Percentiles rank a stretch among this genome's conserved stretches.
Evolutionary conservation across 352 stramenopile genomes (phyloP).

Genomic region (Phytophthora multivora): DNA sequence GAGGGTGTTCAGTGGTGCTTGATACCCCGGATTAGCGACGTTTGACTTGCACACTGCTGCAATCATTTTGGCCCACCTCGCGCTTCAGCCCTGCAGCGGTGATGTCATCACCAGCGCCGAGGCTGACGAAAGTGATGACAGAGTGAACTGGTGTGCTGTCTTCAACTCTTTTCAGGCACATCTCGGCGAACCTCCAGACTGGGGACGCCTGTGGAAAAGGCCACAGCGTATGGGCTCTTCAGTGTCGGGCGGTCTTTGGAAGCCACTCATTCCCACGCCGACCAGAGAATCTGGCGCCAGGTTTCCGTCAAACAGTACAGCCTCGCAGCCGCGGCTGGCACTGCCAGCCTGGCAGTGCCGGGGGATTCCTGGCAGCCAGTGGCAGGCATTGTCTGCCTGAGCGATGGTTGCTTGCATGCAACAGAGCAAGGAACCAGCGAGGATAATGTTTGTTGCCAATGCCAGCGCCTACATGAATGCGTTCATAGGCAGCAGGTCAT

Average conservation of each 20-base stretch:
- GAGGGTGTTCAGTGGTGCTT: neutral
- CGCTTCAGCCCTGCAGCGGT: neutral
- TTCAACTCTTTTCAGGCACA: neutral
- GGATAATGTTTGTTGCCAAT: too few species aligned
- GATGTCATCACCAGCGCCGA: conserved; percentile 23
- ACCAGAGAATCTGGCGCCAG: conserved; percentile 14
- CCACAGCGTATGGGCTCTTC: too few species aligned
- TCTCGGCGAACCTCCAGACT: neutral
- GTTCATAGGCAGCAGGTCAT: neutral
- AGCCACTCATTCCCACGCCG: conserved; percentile 3
- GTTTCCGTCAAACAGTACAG: conserved; percentile 28
- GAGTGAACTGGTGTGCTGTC: neutral
- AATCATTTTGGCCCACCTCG: conserved; percentile 14
- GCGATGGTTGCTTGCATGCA: too few species aligned
- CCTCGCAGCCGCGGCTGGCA: neutral
- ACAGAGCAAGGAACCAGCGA: too few species aligned
- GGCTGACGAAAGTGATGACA: conserved; percentile 20
- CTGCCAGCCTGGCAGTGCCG: neutral
- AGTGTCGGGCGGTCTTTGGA: too few species aligned
- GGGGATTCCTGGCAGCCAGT: neutral
- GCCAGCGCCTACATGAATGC: too few species aligned
- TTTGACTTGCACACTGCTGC: neutral
- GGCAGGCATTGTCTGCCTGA: too few species aligned
- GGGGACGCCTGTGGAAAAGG: too few species aligned
- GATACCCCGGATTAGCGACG: neutral